These are phyloP conservation scores for Coccomyxa sp. DNA, from an alignment of 139 green algal species.

Conservation along the genomic window DNA sequence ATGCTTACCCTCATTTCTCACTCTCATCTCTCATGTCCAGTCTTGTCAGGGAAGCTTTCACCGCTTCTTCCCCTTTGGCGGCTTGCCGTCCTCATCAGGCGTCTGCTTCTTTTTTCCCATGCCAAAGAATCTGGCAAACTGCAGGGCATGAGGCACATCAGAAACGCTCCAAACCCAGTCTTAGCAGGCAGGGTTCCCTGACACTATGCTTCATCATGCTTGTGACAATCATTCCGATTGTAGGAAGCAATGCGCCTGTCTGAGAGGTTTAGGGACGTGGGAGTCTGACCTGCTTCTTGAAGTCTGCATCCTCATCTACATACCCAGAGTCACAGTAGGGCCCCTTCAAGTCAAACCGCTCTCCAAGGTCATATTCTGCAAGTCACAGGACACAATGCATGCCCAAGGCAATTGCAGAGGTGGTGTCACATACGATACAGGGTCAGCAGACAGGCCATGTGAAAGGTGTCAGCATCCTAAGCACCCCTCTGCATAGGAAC, in stretches of 20 bases:
- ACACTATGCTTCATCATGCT: neutral
- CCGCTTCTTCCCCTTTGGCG: neutral
- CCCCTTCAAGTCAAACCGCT: conserved; percentile 54
- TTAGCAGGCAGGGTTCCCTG: neutral
- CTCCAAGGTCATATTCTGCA: conserved; percentile 48
- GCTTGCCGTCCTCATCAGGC: neutral
- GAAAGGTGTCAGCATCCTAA: too few relatives aligned
- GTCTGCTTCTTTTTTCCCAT: conserved; percentile 48
- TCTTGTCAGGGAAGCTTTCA: too few relatives aligned
- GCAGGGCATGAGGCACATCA: too few relatives aligned
- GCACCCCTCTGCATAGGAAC: too few relatives aligned
- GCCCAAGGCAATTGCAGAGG: neutral
- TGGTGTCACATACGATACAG: neutral
- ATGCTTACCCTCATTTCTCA: too few relatives aligned
- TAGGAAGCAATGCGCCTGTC: neutral
- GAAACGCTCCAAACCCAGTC: neutral
- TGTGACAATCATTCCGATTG: neutral
- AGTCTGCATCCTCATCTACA: conserved; percentile 43
- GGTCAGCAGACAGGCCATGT: neutral
- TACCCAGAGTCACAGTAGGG: conserved; percentile 45
- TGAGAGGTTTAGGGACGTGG: neutral
- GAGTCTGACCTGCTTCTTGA: conserved; percentile 15
- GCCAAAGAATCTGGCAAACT: conserved; percentile 23
- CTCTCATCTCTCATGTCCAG: too few relatives aligned
- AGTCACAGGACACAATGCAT: neutral